Evolutionary conservation across 176 grass and related monocot genomes (phyloP).

Genomic region (Zea luxurians): DNA sequence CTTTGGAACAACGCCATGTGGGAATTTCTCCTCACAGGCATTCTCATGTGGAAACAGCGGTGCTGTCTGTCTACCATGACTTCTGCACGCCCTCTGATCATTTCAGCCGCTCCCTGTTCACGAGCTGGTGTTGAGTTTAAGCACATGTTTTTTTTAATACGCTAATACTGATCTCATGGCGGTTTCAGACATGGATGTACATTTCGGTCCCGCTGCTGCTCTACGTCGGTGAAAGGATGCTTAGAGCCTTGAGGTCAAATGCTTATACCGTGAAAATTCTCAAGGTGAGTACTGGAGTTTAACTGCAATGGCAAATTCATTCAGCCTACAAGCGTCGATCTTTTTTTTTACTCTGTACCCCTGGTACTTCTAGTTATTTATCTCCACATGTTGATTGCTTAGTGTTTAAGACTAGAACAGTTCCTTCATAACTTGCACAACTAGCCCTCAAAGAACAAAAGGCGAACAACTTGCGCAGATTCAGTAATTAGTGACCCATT

Average conservation of each 20-base stretch:
- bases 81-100: constrained; percentile 21
- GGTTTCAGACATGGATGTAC: constrained; percentile 98
- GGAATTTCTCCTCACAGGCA: constrained; percentile 17
- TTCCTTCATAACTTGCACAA: not conserved
- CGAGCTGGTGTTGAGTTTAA: not conserved
- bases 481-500: constrained; percentile 3
- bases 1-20: constrained; percentile 35
- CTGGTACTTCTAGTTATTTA: constrained; percentile 4
- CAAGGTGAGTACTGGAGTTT: constrained; percentile 57
- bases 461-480: not conserved
- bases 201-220: constrained; percentile 74
- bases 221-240: constrained; percentile 75
- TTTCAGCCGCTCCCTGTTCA: not conserved
- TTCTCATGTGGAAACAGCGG: constrained; percentile 31
- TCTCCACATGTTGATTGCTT: not conserved
- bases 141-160: not conserved
- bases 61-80: constrained; percentile 2
- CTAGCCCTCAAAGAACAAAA: not conserved
- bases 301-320: not conserved
- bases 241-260: constrained; percentile 83
- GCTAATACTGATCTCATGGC: constrained; percentile 17
- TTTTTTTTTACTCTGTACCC: not conserved
- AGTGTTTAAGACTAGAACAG: constrained; percentile 5
- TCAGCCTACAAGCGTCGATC: not conserved
- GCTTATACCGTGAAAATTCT: constrained; percentile 84